A percentile compares a stretch with the other conserved stretches of the same genome.
Evolutionary conservation across 202 grass and related monocot species (phyloP).

Genomic region (Schoenoplectus tabernaemontani): DNA sequence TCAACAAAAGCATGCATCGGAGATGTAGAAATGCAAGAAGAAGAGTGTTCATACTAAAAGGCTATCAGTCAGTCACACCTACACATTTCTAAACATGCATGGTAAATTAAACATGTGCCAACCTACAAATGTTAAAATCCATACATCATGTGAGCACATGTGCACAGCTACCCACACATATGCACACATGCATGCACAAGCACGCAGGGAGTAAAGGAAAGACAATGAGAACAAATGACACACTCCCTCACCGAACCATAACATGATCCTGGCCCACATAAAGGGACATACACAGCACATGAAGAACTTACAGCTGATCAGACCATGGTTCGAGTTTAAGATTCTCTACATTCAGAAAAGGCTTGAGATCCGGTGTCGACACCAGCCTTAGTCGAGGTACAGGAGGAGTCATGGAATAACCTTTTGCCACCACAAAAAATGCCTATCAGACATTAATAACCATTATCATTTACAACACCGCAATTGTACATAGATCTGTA

Average conservation of each 20-base stretch:
- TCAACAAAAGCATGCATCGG: background rate
- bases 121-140: background rate
- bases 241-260: background rate
- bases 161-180: background rate
- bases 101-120: background rate
- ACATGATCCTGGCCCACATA: constrained; percentile 8
- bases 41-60: background rate
- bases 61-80: background rate
- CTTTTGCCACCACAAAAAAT: constrained; percentile 67
- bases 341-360: constrained; percentile 75
- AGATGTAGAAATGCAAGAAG: background rate
- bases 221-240: background rate
- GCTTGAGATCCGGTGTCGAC: constrained; percentile 71
- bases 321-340: constrained; percentile 78
- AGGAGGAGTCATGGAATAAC: constrained; percentile 52
- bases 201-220: background rate
- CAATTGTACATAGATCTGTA: background rate
- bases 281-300: constrained; percentile 17
- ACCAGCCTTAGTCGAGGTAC: constrained; percentile 72
- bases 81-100: background rate
- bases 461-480: background rate
- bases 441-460: constrained; percentile 46
- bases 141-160: background rate
- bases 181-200: background rate
- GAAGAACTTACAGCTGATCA: constrained; percentile 79